Base-by-base conservation (phyloP, 441 rosid species). In the Pelargonium fulgidum region DNA sequence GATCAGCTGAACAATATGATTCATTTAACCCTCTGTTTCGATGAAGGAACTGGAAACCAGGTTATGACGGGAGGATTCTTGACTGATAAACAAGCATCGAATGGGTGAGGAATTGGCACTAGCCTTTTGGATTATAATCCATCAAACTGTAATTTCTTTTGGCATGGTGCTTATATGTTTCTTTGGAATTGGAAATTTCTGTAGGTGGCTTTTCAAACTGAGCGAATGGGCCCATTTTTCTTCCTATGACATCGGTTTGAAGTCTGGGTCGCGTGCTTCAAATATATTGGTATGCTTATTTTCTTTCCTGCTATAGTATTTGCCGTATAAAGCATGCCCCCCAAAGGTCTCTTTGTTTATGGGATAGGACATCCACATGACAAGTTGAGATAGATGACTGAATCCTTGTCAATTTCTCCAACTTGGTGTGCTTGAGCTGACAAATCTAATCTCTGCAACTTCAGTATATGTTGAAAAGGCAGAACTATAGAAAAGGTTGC, bases 141-240 rank as follows among this genome's bases (percentile, higher is more conserved):
- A 47, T 13, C 54, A 47, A 3, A 47, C 13, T 47, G 13, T 12
- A 47, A 47, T 47, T 47, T 47, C 54, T 47, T 47, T 47, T 47
- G 54, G 14, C 54, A 47, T 12, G 54, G 14, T 47, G 54, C 12
- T n/a, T 47, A 47, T 47, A 47, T 47, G 54, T 47, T 47, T 47
- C n/a, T 47, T 29, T 3, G 36, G 36, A 29, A 29, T 29, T 29
- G 36, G 36, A 2, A 29, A 29, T 29, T 29, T 67, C 61, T 58
- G 50, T 72, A 92, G 96, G 84, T 90, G 98, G 98, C 84, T 89
- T 76, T 90, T 93, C 67, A 93, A 90, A 78, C 86, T 92, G 59
- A 89, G 97, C 80, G 98, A 92, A 77, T 92, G 98, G 98, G 88
- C 89, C 71, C 90, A 87, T 69, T 82, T 87, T 80, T 85, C 96